phyloP scores from a whole-genome alignment of 345 rosid species.

The Nephelium lappaceum region DNA sequence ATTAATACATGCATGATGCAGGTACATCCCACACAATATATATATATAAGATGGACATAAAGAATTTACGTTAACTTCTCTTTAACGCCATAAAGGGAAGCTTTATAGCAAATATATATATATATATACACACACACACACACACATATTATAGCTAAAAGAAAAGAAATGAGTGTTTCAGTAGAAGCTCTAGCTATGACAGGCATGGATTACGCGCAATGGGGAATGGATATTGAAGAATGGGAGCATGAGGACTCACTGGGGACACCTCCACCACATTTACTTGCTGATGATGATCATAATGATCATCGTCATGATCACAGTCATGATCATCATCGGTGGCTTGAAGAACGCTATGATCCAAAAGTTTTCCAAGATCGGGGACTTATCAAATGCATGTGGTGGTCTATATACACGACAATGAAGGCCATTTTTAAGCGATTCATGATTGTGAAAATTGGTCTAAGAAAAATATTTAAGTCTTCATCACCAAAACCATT shows the following conservation, averaged over 20 bases:
- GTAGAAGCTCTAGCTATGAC: constrained; percentile 56
- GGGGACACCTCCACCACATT: constrained; percentile 27
- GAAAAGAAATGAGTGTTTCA: constrained; percentile 18
- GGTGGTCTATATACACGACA: not conserved
- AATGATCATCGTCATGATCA: too few species aligned
- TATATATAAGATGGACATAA: too few species aligned
- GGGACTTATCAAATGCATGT: not conserved
- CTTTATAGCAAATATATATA: too few species aligned
- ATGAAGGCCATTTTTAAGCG: not conserved
- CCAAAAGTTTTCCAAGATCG: too few species aligned
- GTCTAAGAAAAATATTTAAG: not conserved
- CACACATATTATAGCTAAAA: too few species aligned
- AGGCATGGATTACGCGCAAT: constrained; percentile 32
- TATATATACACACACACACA: too few species aligned
- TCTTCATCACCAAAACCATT: not conserved
- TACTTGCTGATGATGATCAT: constrained; percentile 7
- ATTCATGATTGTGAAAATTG: not conserved
- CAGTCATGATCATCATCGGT: too few species aligned
- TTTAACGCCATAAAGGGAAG: too few species aligned
- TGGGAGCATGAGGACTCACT: constrained; percentile 36
- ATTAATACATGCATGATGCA: too few species aligned
- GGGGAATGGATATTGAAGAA: constrained; percentile 37
- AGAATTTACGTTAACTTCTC: too few species aligned
- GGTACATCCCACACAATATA: too few species aligned
- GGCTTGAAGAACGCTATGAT: too few species aligned